Evolutionary conservation across 352 stramenopile genomes (phyloP).

Genomic region (Phytophthora multivora): DNA sequence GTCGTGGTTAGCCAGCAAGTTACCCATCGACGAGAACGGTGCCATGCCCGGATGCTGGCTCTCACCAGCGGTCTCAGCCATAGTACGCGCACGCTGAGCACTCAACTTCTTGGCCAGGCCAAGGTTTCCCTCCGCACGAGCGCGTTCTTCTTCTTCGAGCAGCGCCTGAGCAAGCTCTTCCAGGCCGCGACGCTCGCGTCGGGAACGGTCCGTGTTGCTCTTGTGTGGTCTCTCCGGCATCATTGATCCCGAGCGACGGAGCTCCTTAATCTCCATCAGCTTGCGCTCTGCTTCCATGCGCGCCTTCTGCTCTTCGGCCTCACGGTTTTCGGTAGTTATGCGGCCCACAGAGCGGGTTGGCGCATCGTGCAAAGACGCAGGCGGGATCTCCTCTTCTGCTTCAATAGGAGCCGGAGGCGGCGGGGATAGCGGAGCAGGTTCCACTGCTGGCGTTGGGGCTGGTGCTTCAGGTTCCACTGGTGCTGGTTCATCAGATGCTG

Average conservation of each 20-base stretch:
- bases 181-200: conserved; percentile 72
- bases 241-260: conserved; percentile 69
- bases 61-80: conserved; percentile 60
- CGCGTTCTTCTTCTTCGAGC: conserved; percentile 79
- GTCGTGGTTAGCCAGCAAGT: conserved; percentile 32
- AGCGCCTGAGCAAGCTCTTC: conserved; percentile 83
- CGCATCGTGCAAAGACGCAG: conserved; percentile 34
- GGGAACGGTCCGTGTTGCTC: conserved; percentile 61
- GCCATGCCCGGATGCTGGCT: conserved; percentile 38
- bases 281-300: conserved; percentile 83
- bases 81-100: conserved; percentile 74
- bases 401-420: conserved; percentile 22
- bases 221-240: conserved; percentile 65
- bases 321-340: conserved; percentile 54
- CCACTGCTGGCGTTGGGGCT: conserved; percentile 1
- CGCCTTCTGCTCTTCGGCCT: conserved; percentile 76
- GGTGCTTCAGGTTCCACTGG: conserved; percentile 20
- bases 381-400: conserved; percentile 26
- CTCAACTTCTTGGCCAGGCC: conserved; percentile 78
- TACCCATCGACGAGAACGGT: conserved; percentile 51
- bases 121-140: conserved; percentile 77
- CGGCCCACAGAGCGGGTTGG: conserved; percentile 35
- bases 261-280: conserved; percentile 80
- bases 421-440: conserved; percentile 19
- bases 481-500: background rate